phyloP scores from a whole-genome alignment of 169 alveolate genomes.

The Plasmodium malariae region DNA sequence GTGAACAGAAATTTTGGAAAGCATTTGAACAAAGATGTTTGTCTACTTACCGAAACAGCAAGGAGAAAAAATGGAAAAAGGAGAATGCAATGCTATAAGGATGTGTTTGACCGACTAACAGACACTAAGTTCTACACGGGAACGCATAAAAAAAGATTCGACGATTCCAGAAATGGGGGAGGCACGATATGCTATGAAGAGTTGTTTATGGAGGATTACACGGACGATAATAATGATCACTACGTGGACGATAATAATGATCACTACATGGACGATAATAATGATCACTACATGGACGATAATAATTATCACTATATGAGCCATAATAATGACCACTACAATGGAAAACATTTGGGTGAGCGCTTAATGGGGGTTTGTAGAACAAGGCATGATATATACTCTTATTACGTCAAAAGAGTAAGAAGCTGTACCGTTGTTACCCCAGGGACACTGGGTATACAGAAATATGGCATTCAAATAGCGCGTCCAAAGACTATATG shows the following conservation, averaged over 20 bases:
- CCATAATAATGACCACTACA: no score
- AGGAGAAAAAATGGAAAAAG: no score
- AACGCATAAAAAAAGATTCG: constrained; percentile 89
- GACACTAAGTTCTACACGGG: constrained; percentile 88
- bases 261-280: no score
- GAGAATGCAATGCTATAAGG: constrained; percentile 7
- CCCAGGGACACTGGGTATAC: constrained; percentile 88
- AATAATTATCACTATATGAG: no score
- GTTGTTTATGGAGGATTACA: not conserved
- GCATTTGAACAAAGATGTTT: constrained; percentile 9
- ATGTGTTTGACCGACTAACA: constrained; percentile 88
- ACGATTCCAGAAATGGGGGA: constrained; percentile 88
- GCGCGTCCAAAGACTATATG: constrained; percentile 90
- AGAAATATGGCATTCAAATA: constrained; percentile 88
- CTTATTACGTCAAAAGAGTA: constrained; percentile 53
- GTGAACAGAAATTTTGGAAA: constrained; percentile 38
- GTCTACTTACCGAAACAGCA: not conserved
- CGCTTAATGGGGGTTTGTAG: no score
- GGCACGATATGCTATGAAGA: constrained; percentile 89
- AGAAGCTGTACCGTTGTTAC: constrained; percentile 77
- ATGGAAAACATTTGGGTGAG: no score
- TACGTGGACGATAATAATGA: no score
- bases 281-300: no score
- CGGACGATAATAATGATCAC: no score
- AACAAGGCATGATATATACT: no score